Evolutionary conservation across 2,329 filamentous ascomycete species (phyloP).

Genomic region (Ophiostoma pallidulum): DNA sequence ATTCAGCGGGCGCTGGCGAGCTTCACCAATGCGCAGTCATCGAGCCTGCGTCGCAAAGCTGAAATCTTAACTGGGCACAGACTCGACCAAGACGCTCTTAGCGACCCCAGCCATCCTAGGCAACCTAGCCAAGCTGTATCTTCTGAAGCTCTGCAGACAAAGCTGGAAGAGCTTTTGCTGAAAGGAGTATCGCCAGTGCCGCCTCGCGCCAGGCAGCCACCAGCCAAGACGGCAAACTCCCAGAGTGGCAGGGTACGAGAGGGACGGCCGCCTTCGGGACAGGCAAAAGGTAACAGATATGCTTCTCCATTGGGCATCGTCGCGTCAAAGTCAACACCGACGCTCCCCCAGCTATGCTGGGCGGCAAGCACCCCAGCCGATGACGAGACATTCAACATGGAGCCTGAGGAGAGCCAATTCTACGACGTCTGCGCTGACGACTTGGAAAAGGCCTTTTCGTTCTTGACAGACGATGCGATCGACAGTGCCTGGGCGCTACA

Average conservation of each 20-base stretch:
- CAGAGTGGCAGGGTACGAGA: background rate
- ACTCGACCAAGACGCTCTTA: too few species aligned
- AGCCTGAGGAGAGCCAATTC: background rate
- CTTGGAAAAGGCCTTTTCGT: background rate
- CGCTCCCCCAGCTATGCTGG: too few species aligned
- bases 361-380: background rate
- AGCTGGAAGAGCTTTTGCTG: constrained; percentile 13
- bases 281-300: too few species aligned
- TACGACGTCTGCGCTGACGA: constrained; percentile 1
- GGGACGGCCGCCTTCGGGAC: background rate
- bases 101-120: too few species aligned
- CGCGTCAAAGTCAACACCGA: too few species aligned
- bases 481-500: background rate
- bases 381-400: background rate
- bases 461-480: background rate
- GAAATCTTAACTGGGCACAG: background rate
- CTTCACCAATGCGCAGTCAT: constrained; percentile 12
- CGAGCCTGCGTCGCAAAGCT: constrained; percentile 12
- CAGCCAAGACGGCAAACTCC: background rate
- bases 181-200: background rate
- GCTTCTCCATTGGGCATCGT: too few species aligned
- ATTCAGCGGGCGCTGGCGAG: constrained; percentile 11
- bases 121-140: background rate
- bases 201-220: background rate
- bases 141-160: background rate